Evolutionary conservation across 1,139 yeast species (phyloP), one percentile per base, ranked within the genome.

Genomic region (Kazachstania sp.): DNA sequence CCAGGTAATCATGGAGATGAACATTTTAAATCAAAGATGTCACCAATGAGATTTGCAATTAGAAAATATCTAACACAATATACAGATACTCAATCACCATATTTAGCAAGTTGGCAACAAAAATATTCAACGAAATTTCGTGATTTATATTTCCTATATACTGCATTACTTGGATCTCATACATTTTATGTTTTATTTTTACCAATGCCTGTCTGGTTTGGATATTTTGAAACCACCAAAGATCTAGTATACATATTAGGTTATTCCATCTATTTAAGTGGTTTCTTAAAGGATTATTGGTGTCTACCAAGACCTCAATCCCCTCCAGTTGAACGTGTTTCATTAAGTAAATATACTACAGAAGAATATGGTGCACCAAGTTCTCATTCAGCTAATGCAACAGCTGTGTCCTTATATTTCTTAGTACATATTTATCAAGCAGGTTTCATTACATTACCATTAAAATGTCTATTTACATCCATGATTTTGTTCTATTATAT

Each of bases 301-400:
- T 92, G 97, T 65, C 71, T 92, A 46, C 98, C 98, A 15, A 72
- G 98, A 52, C 98, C 98, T 2, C 69, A 80, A 50, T 83, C 95
- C 1, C 98, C 98, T 1, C 98, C 98, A 0, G 69, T 90, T 47
- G 87, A 84, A 61, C 74, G 98, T 57, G 81, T 90, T 56, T 87
- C 97, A 30, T 78, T 92, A 81, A 81, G 90, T 51, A 82, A 85
- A 16, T 86, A 87, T 56, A 94, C 97, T 0, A 80, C 95, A 0
- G 79, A 84, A 59, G 98, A 92, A 63, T 92, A 92, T 64, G 98
- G 98, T 4, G 88, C 92, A 56, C 98, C 98, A 0, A 81, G 90
- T 44, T 83, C 95, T 9, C 98, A 92, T 64, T 76, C 94, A 29
- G 95, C 97, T 41, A 92, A 92, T 65, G 97, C 97, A 3, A 82